Percentiles rank a stretch among this genome's conserved stretches.
Evolutionary conservation across 2,329 filamentous ascomycete genomes (phyloP).

Genomic region (Periconia sp.): DNA sequence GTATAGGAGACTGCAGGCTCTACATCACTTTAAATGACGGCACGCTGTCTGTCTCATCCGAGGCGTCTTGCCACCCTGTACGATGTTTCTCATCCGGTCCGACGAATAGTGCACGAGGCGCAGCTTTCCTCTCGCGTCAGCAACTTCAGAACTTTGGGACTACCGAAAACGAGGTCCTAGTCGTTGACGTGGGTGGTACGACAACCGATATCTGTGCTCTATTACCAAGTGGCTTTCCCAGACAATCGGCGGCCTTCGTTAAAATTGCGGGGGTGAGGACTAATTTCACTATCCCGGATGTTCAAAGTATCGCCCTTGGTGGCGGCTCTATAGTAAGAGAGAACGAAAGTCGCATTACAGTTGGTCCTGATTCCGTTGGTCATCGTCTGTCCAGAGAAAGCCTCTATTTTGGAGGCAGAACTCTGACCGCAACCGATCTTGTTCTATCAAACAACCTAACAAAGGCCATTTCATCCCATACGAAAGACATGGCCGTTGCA

Average conservation of each 20-base stretch:
- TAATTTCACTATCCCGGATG: constrained; percentile 52
- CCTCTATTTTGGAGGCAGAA: constrained; percentile 60
- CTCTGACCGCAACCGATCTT: constrained; percentile 55
- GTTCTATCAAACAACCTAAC: constrained; percentile 42
- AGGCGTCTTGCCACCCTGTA: constrained; percentile 64
- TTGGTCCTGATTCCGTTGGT: constrained; percentile 66
- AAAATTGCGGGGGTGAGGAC: constrained; percentile 66
- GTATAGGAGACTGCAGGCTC: constrained; percentile 61
- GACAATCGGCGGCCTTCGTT: constrained; percentile 66
- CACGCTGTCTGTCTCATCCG: constrained; percentile 51
- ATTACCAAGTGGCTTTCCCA: constrained; percentile 65
- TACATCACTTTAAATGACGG: constrained; percentile 71
- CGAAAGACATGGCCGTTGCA: neutral
- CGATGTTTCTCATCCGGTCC: constrained; percentile 68
- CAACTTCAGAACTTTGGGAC: neutral
- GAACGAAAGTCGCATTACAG: constrained; percentile 41
- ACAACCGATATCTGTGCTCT: constrained; percentile 68
- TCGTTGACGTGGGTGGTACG: constrained; percentile 71
- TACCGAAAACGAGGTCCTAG: constrained; percentile 37
- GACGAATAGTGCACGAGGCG: constrained; percentile 61
- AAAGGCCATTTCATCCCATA: constrained; percentile 25
- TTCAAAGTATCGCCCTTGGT: constrained; percentile 63
- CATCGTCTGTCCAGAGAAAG: constrained; percentile 57
- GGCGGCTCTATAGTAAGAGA: constrained; percentile 54
- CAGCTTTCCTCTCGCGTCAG: constrained; percentile 61